Conservation (phyloP, 2,329 filamentous ascomycete genomes). For the Pseudomassariella vexata region DNA sequence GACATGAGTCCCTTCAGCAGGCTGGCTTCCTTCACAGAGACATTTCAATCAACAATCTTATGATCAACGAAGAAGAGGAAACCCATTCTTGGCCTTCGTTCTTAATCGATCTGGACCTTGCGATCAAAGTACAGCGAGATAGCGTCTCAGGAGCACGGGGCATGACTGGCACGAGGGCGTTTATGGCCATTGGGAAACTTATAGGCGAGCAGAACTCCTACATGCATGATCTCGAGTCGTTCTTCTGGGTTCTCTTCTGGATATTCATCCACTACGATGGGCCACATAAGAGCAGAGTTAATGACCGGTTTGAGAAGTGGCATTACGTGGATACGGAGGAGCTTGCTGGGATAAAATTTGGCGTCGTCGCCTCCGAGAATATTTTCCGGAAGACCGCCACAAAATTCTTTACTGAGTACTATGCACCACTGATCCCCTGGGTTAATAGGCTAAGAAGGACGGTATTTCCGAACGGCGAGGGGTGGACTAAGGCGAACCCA, state of each 20-base stretch:
- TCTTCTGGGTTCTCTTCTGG: slow-evolving; percentile 37
- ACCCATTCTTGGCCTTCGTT: slow-evolving; percentile 26
- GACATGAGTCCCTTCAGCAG: slow-evolving; percentile 22
- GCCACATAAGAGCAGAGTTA: slow-evolving; percentile 13
- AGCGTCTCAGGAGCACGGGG: slow-evolving; percentile 22
- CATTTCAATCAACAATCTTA: slow-evolving; percentile 33
- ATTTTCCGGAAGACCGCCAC: slow-evolving; percentile 12
- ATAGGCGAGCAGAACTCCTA: slow-evolving; percentile 9
- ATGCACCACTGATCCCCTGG: slow-evolving; percentile 28
- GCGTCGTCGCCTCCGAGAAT: not conserved
- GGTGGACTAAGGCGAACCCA: slow-evolving; percentile 14
- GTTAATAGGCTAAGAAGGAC: slow-evolving; percentile 29
- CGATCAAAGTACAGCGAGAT: slow-evolving; percentile 22
- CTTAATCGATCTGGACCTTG: slow-evolving; percentile 27
- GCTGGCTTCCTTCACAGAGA: slow-evolving; percentile 31
- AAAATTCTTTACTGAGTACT: slow-evolving; percentile 28
- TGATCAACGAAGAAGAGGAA: slow-evolving; percentile 32
- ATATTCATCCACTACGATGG: slow-evolving; percentile 29
- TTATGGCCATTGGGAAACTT: slow-evolving; percentile 11
- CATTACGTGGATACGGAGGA: slow-evolving; percentile 6
- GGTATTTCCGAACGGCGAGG: slow-evolving; percentile 25
- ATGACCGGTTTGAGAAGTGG: slow-evolving; percentile 4
- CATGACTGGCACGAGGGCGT: slow-evolving; percentile 26
- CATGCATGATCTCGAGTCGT: slow-evolving; percentile 25
- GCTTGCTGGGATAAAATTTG: not conserved